A percentile compares a stretch with the other conserved stretches of the same genome.
Evolutionary conservation across 1,139 yeast genomes (phyloP).

Genomic region (Blastobotrys elegans): DNA sequence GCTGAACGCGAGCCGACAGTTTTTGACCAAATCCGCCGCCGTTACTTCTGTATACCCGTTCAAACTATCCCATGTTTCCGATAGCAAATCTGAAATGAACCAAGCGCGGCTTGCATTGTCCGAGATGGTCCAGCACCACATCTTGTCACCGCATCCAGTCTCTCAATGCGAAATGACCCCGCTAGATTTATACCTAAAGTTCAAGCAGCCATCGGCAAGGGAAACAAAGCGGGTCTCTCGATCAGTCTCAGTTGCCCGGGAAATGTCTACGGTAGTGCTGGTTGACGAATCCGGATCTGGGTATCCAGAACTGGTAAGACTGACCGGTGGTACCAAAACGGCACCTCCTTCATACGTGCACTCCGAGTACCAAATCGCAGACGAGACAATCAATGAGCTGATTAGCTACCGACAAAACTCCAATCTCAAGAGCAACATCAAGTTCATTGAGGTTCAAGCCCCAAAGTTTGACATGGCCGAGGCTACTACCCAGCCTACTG

Average conservation of each 20-base stretch:
- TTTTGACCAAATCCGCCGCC: slow-evolving; percentile 66
- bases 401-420: slow-evolving; percentile 24
- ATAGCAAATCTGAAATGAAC: slow-evolving; percentile 31
- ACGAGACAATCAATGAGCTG: slow-evolving; percentile 27
- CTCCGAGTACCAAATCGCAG: slow-evolving; percentile 45
- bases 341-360: slow-evolving; percentile 83
- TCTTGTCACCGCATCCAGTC: slow-evolving; percentile 71
- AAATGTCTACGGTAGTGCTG: slow-evolving; percentile 65
- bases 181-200: slow-evolving; percentile 49
- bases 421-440: slow-evolving; percentile 23
- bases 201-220: slow-evolving; percentile 13
- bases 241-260: slow-evolving; percentile 66
- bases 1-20: slow-evolving; percentile 65
- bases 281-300: slow-evolving; percentile 43
- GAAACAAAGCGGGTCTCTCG: slow-evolving; percentile 45
- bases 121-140: slow-evolving; percentile 77
- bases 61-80: slow-evolving; percentile 47
- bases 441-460: slow-evolving; percentile 29
- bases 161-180: slow-evolving; percentile 69
- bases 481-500: slow-evolving; percentile 6
- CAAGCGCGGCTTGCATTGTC: slow-evolving; percentile 69
- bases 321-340: slow-evolving; percentile 71
- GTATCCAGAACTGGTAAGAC: slow-evolving; percentile 60
- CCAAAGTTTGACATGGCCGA: slow-evolving; percentile 20
- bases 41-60: slow-evolving; percentile 84